These are phyloP conservation scores for Chlamydomonas applanata DNA, from an alignment of 139 green algal genomes.

Conservation along the genomic window DNA sequence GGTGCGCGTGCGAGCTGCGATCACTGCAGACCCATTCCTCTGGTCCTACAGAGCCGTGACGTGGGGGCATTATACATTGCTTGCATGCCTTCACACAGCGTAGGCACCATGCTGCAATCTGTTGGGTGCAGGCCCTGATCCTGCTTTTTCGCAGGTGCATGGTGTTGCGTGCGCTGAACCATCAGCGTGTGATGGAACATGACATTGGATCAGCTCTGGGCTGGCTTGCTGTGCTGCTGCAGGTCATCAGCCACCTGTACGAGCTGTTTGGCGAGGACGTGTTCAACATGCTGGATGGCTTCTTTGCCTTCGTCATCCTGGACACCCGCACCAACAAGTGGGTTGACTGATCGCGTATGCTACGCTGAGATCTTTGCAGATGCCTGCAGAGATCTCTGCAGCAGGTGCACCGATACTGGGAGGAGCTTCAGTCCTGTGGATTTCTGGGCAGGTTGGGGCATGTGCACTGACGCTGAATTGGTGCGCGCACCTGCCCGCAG, in stretches of 20 bases:
- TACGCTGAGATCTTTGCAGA: too few species aligned
- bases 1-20: constrained; percentile 30
- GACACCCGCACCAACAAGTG: constrained; percentile 42
- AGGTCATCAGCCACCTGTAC: constrained; percentile 77
- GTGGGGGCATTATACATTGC: too few species aligned
- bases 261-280: constrained; percentile 78
- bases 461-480: neutral
- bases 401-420: neutral
- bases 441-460: neutral
- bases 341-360: neutral
- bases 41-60: too few species aligned
- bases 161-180: too few species aligned
- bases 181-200: too few species aligned
- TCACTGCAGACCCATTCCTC: too few species aligned
- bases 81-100: too few species aligned
- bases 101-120: too few species aligned
- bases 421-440: neutral
- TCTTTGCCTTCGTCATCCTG: constrained; percentile 80
- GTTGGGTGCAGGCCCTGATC: neutral
- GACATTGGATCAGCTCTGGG: too few species aligned
- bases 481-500: constrained; percentile 12
- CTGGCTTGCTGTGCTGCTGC: neutral
- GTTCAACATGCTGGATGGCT: constrained; percentile 88
- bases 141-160: neutral
- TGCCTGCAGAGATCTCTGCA: neutral